Evolutionary conservation across 495 filamentous ascomycete species (phyloP), one percentile per base, ranked within the genome.

Genomic region (Cercophora sp.): DNA sequence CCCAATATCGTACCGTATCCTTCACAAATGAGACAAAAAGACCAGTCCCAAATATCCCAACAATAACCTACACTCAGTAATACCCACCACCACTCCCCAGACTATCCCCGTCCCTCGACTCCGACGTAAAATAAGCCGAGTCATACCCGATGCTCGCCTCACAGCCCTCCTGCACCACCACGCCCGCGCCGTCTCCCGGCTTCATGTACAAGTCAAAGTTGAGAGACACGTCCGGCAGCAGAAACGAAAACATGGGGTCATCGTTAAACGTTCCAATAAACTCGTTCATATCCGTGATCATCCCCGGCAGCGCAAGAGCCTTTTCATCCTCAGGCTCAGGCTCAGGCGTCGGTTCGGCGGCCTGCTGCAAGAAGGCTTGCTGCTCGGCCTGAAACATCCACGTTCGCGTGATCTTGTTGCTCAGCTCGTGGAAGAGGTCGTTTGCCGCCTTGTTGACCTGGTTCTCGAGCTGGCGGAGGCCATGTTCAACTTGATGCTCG

Each of bases 401-500:
- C 0, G 57, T 66, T 0, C 55, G 55, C 9, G 58, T 25, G 4
- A 68, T 13, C 25, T 51, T 27, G 10, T 20, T 54, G 16, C 61
- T 45, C 0, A 64, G 35, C 8, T 55, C 48, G 10, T 52, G 44
- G 43, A 53, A 35, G 5, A 68, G 47, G 5, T 64, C 58, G 18
- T 20, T 22, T 9, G 61, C 43, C 36, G 58, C 60, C 5, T 52
- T 24, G 26, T 45, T 26, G 51, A 62, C 56, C 4, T 50, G 44
- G 5, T 52, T 46, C 10, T 62, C 51, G 1, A 62, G 37, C 2
- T 48, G 34, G 9, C 54, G 45, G 16, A 68, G 32, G 9, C 53
- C 32, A 35, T 51, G 49, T 19, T 62, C 61, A 24, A 66, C 56
- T 32, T 68, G 62, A 2, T 27, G 46, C 6, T 55, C 63, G 24